Percentiles rank a stretch among this genome's conserved stretches.
Evolutionary conservation across 140 eudicot species (phyloP).

Genomic region (Anethum foeniculum): DNA sequence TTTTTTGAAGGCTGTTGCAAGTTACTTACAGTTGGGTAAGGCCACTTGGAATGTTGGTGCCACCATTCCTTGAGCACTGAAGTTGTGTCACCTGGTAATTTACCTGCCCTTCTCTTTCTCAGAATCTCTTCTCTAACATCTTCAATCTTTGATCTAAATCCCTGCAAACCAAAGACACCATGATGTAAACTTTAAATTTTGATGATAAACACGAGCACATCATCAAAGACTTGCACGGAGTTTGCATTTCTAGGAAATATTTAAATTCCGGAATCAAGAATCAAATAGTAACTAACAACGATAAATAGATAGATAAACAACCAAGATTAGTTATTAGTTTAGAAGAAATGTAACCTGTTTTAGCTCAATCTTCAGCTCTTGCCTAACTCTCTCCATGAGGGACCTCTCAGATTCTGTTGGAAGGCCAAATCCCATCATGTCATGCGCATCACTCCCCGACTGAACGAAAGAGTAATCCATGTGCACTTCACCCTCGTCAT

Average conservation of each 20-base stretch:
- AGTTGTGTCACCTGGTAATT: slow-evolving; percentile 96
- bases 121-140: slow-evolving; percentile 94
- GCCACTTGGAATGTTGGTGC: slow-evolving; percentile 97
- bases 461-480: slow-evolving; percentile 54
- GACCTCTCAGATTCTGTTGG: slow-evolving; percentile 95
- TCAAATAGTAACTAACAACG: background rate
- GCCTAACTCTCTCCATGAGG: slow-evolving; percentile 90
- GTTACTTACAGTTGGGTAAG: slow-evolving; percentile 80
- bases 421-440: slow-evolving; percentile 91
- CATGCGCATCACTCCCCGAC: slow-evolving; percentile 29
- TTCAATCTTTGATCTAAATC: slow-evolving; percentile 87
- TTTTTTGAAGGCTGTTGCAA: background rate
- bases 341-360: slow-evolving; percentile 52
- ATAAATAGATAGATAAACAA: background rate
- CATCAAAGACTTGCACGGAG: background rate
- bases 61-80: slow-evolving; percentile 92
- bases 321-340: background rate
- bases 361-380: slow-evolving; percentile 81
- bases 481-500: slow-evolving; percentile 81
- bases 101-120: slow-evolving; percentile 88
- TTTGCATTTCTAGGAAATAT: background rate
- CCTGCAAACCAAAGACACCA: slow-evolving; percentile 33
- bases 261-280: background rate
- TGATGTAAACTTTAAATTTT: background rate
- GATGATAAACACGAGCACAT: background rate